These are phyloP conservation scores for Penicillium sp. DNA, from an alignment of 2,329 filamentous ascomycete species.

Conservation along the genomic window DNA sequence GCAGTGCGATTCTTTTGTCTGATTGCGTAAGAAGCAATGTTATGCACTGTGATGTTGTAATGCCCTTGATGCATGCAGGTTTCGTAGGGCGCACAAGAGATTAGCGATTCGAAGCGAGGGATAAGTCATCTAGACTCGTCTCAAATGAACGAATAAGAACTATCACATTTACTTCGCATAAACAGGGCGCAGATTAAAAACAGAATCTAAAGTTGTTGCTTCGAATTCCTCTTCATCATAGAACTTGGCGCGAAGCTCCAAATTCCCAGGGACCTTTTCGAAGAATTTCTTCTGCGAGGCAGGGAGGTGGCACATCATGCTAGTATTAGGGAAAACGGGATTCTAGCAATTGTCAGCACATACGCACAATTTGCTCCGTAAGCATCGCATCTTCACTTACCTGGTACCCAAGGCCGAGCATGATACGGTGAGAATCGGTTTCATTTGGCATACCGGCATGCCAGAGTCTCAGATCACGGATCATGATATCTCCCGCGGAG, in stretches of 20 bases:
- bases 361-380: too few relatives aligned
- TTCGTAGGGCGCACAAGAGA: too few relatives aligned
- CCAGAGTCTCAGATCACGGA: slow-evolving; percentile 63
- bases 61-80: too few relatives aligned
- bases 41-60: too few relatives aligned
- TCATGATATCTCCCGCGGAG: slow-evolving; percentile 55
- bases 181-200: neutral
- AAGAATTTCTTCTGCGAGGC: neutral
- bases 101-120: too few relatives aligned
- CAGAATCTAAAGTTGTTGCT: neutral
- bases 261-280: neutral
- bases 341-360: neutral
- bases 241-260: neutral
- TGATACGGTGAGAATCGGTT: slow-evolving; percentile 52
- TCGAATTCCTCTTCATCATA: neutral
- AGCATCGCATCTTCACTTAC: too few relatives aligned
- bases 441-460: slow-evolving; percentile 64
- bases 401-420: slow-evolving; percentile 42
- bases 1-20: too few relatives aligned
- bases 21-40: too few relatives aligned
- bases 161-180: neutral
- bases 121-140: too few relatives aligned
- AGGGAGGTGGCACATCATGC: neutral
- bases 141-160: neutral
- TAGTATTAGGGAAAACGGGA: neutral